phyloP scores from a whole-genome alignment of 345 rosid genomes.

The Trapa incisa region DNA sequence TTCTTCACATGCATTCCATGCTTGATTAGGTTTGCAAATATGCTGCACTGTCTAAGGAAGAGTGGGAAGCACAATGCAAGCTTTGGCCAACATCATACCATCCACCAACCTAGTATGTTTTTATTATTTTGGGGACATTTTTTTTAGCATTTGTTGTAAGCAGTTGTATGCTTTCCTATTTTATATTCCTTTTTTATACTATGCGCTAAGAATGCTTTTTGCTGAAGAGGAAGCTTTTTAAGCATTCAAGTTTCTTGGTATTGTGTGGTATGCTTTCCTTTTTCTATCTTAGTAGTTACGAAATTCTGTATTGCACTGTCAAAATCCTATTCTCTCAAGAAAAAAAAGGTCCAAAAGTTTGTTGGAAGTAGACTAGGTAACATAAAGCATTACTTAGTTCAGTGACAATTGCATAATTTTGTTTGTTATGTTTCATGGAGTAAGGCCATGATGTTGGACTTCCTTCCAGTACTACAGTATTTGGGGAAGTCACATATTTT shows the following conservation, averaged over 20 bases:
- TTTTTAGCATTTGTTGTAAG: not conserved
- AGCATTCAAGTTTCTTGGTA: not conserved
- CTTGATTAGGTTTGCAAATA: conserved; percentile 45
- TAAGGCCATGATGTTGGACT: not conserved
- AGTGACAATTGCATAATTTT: not conserved
- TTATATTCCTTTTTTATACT: not conserved
- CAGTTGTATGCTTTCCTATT: not conserved
- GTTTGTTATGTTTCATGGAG: not conserved
- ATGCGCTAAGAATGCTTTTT: not conserved
- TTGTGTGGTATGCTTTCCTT: not conserved
- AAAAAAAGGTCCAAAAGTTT: not conserved
- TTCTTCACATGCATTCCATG: conserved; percentile 1
- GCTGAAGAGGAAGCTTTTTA: not conserved
- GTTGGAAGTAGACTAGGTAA: not conserved
- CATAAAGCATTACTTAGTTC: not conserved
- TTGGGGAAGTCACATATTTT: not conserved
- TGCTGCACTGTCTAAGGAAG: conserved; percentile 67
- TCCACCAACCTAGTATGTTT: conserved; percentile 75
- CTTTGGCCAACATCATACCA: conserved; percentile 91
- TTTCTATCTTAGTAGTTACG: not conserved
- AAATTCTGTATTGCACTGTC: not conserved
- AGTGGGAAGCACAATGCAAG: conserved; percentile 90
- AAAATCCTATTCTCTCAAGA: not conserved
- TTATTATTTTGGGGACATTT: conserved; percentile 7
- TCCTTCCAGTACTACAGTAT: not conserved